A percentile compares a stretch with the other conserved stretches of the same genome.
phyloP scores from a whole-genome alignment of 257 asterid genomes.

The Ilex asprella region DNA sequence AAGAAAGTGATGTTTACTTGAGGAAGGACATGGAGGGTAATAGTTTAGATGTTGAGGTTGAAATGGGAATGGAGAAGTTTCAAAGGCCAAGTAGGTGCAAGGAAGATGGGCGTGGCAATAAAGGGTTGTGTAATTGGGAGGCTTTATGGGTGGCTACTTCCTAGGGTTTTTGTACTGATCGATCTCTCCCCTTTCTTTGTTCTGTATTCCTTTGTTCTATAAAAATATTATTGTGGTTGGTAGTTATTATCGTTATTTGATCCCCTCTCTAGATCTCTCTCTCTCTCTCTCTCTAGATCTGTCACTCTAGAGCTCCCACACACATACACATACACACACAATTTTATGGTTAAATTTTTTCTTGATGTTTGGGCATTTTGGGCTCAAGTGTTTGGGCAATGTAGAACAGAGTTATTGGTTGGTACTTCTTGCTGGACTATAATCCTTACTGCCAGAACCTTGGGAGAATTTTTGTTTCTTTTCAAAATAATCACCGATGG shows the following conservation, averaged over 20 bases:
- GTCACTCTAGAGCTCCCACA: neutral
- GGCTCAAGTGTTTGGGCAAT: too few relatives aligned
- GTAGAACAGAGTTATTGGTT: too few relatives aligned
- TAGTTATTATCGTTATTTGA: constrained; percentile 19
- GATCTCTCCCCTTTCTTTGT: neutral
- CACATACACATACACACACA: too few relatives aligned
- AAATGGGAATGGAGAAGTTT: constrained; percentile 42
- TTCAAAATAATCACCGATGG: too few relatives aligned
- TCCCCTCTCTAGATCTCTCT: neutral
- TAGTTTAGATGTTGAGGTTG: constrained; percentile 30
- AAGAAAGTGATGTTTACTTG: constrained; percentile 7
- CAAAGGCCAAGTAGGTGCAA: constrained; percentile 49
- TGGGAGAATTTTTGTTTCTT: too few relatives aligned
- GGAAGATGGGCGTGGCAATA: constrained; percentile 39
- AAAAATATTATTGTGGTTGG: constrained; percentile 7
- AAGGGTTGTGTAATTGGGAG: constrained; percentile 53
- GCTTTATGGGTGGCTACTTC: constrained; percentile 41
- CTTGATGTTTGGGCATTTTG: too few relatives aligned
- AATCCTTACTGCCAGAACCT: too few relatives aligned
- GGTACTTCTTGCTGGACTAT: too few relatives aligned
- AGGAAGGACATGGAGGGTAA: constrained; percentile 23
- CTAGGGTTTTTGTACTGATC: neutral
- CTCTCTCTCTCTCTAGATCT: neutral
- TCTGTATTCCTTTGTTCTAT: neutral
- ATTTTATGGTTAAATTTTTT: too few relatives aligned